A percentile compares a stretch with the other conserved stretches of the same genome.
Conservation (phyloP, 192 early-diverging fungal species). For the Glomus cerebriforme region DNA sequence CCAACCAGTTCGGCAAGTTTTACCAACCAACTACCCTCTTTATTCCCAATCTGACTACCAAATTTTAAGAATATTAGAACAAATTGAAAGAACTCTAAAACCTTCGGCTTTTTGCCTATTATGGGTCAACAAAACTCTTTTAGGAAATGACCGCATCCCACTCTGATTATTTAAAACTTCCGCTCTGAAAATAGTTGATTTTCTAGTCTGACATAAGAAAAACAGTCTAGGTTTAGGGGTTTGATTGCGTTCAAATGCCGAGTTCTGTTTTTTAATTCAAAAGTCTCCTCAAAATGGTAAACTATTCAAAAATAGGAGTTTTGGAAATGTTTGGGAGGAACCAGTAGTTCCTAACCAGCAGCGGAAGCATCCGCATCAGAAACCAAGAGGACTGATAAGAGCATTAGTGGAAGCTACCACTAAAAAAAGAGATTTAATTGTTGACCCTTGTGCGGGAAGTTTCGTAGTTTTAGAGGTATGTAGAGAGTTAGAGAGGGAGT, state of each 20-base stretch:
- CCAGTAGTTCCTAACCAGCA: background rate
- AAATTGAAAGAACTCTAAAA: background rate
- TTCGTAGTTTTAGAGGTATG: constrained; percentile 10
- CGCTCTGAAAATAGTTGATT: constrained; percentile 19
- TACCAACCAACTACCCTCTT: background rate
- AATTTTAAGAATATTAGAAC: constrained; percentile 13
- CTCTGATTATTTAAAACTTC: constrained; percentile 14
- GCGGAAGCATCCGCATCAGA: constrained; percentile 11
- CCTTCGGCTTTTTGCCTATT: background rate
- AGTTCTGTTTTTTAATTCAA: constrained; percentile 27
- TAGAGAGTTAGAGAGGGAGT: constrained; percentile 10
- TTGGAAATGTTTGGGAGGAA: constrained; percentile 16
- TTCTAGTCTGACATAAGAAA: constrained; percentile 11
- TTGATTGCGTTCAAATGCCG: constrained; percentile 19
- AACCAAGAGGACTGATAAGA: background rate
- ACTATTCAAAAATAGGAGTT: background rate
- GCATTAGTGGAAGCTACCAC: background rate
- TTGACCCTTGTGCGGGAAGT: constrained; percentile 12
- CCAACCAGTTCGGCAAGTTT: background rate
- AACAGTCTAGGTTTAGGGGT: constrained; percentile 8
- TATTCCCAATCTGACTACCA: constrained; percentile 15
- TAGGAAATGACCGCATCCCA: background rate
- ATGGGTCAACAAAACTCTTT: constrained; percentile 5
- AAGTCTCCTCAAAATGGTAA: background rate
- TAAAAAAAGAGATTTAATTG: background rate